These are phyloP conservation scores for Pseudozyma hubeiensis DNA, from an alignment of 1,284 basidiomycete species.

Conservation along the genomic window DNA sequence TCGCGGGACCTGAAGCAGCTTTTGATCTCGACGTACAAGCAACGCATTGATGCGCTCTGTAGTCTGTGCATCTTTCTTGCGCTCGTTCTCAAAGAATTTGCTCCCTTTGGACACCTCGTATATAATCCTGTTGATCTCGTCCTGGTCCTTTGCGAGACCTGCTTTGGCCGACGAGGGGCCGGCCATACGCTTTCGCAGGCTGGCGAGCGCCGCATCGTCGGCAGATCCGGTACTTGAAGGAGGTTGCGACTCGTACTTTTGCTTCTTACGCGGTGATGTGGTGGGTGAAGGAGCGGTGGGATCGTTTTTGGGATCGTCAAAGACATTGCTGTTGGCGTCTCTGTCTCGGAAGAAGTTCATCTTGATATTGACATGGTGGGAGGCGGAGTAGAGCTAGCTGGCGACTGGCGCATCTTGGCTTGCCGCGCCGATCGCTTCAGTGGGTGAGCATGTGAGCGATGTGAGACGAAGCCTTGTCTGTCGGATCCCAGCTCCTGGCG, in stretches of 20 bases:
- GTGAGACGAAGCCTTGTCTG: no score
- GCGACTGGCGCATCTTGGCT: constrained; percentile 2
- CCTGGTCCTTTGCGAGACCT: constrained; percentile 60
- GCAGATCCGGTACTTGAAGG: background rate
- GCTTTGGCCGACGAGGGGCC: constrained; percentile 66
- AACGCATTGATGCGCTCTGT: constrained; percentile 76
- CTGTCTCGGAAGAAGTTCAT: constrained; percentile 54
- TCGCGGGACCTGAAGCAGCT: constrained; percentile 29
- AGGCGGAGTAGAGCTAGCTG: background rate
- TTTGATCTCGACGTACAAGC: constrained; percentile 51
- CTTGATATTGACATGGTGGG: constrained; percentile 8
- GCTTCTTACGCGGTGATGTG: constrained; percentile 43
- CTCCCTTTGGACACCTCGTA: constrained; percentile 64
- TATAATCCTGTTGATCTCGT: constrained; percentile 59
- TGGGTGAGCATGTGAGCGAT: background rate
- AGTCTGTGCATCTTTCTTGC: constrained; percentile 81
- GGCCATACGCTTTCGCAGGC: constrained; percentile 58
- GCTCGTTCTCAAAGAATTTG: constrained; percentile 77
- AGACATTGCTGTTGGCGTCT: constrained; percentile 43
- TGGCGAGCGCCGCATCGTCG: constrained; percentile 52
- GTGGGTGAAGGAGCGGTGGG: constrained; percentile 38
- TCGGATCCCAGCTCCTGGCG: no score
- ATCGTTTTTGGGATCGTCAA: constrained; percentile 46
- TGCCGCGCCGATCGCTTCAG: constrained; percentile 3
- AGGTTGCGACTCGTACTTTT: constrained; percentile 15